Percentiles rank a stretch among this genome's conserved stretches.
Conservation (phyloP, 352 stramenopile genomes). For the Phytophthora cactorum region DNA sequence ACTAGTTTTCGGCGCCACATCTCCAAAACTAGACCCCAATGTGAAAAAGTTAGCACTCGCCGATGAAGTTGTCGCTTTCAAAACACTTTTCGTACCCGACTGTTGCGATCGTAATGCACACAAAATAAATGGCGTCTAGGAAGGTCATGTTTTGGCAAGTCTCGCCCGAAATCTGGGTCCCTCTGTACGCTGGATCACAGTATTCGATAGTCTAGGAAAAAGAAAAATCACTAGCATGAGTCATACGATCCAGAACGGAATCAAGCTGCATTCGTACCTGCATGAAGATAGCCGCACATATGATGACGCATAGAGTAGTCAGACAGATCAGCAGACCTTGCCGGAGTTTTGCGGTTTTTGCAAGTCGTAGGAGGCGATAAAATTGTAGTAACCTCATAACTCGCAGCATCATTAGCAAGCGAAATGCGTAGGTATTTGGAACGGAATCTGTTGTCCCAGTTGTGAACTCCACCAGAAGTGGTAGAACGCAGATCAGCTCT, state of each 20-base stretch:
- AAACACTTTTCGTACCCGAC: conserved; percentile 57
- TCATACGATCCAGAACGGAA: neutral
- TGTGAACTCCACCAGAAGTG: conserved; percentile 47
- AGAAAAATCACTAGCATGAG: neutral
- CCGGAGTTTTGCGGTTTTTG: conserved; percentile 62
- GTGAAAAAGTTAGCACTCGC: neutral
- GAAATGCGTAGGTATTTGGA: conserved; percentile 53
- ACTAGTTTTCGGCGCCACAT: conserved; percentile 68
- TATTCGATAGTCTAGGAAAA: conserved; percentile 61
- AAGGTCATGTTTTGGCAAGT: conserved; percentile 79
- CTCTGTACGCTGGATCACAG: conserved; percentile 43
- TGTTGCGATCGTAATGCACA: conserved; percentile 86
- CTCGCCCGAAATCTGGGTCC: conserved; percentile 24
- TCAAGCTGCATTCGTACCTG: conserved; percentile 40
- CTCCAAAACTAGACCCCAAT: conserved; percentile 57
- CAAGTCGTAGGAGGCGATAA: conserved; percentile 64
- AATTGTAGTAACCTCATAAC: conserved; percentile 63
- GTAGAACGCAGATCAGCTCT: conserved; percentile 55
- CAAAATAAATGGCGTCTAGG: conserved; percentile 82
- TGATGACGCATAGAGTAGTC: conserved; percentile 66
- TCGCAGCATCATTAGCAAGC: conserved; percentile 73
- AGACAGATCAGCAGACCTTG: conserved; percentile 61
- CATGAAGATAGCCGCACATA: conserved; percentile 62
- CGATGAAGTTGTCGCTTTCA: too few species aligned
- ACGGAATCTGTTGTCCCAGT: conserved; percentile 21